Evolutionary conservation across 2,329 filamentous ascomycete genomes (phyloP).

Genomic region (Penicillium sumatraense): DNA sequence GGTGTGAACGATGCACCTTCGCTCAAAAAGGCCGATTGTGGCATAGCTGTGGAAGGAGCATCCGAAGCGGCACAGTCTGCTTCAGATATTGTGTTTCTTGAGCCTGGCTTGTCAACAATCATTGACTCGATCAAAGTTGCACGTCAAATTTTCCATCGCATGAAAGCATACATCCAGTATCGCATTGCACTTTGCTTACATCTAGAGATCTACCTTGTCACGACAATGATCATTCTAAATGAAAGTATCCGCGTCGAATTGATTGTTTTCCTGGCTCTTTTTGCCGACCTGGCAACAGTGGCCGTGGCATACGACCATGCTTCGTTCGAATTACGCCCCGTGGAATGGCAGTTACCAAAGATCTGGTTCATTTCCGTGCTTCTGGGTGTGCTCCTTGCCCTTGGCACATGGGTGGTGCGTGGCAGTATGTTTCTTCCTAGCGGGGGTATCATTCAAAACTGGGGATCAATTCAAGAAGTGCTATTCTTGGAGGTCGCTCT

Average conservation of each 20-base stretch:
- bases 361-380: slow-evolving; percentile 71
- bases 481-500: slow-evolving; percentile 89
- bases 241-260: slow-evolving; percentile 75
- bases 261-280: slow-evolving; percentile 78
- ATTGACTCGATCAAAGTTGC: slow-evolving; percentile 75
- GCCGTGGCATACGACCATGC: slow-evolving; percentile 83
- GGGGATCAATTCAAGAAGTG: slow-evolving; percentile 74
- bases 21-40: slow-evolving; percentile 74
- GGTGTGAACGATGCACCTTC: slow-evolving; percentile 76
- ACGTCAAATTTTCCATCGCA: slow-evolving; percentile 76
- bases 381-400: slow-evolving; percentile 70
- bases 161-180: slow-evolving; percentile 80
- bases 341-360: slow-evolving; percentile 82
- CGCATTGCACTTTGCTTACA: slow-evolving; percentile 76
- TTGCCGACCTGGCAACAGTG: slow-evolving; percentile 79
- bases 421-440: slow-evolving; percentile 70
- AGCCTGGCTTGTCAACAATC: slow-evolving; percentile 72
- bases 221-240: slow-evolving; percentile 79
- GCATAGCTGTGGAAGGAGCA: slow-evolving; percentile 74
- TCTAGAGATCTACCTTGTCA: slow-evolving; percentile 76
- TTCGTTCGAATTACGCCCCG: slow-evolving; percentile 75
- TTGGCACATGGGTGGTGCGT: slow-evolving; percentile 75
- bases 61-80: slow-evolving; percentile 75
- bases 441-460: slow-evolving; percentile 76
- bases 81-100: slow-evolving; percentile 75